Evolutionary conservation across 1,139 yeast genomes (phyloP), one percentile per base, ranked within the genome.

Genomic region (Taphrina pruni): DNA sequence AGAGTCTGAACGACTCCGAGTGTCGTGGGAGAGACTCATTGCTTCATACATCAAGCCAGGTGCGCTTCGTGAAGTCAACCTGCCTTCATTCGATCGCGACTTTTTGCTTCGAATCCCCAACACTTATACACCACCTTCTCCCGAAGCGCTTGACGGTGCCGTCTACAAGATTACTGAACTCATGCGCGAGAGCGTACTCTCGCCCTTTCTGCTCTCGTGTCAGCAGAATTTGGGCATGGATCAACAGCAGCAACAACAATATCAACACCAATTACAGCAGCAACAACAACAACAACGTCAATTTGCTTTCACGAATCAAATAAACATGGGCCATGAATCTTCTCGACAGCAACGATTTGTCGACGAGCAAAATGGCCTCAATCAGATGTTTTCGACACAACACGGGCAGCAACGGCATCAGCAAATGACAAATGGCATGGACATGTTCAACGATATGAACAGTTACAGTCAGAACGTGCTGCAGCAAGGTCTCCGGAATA

Each of bases 61-160:
- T 61, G 72, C 79, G 14, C 75, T 77, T 4, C 74, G 77, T 20
- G 81, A 79, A 70, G 73, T 79, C 60, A 78, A 78, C 62, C 72
- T 78, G 39, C 76, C 80, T 2, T 73, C 75, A 50, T 72, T 71
- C 21, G 75, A 76, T 45, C 74, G 78, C 32, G 74, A 73, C 55
- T 71, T 68, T 26, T 71, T 78, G 26, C 9, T 73, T 36, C 52
- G 50, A 17, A 67, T 60, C 14, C 52, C 69, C 66, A 57, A 55
- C 46, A 48, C 61, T 9, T 57, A 32, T 43, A 62, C 67, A 51
- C 75, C 78, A 12, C 74, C 77, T 5, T 66, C 69, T 14, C 78
- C 78, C 17, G 61, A 68, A 6, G 69, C 69, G 38, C 73, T 78
- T 6, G 72, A 72, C 20, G 66, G 62, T 6, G 78, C 78, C 3